Evolutionary conservation across 805 yeast species (phyloP), one percentile per base, ranked within the genome.

Genomic region (Kazachstania viticola): DNA sequence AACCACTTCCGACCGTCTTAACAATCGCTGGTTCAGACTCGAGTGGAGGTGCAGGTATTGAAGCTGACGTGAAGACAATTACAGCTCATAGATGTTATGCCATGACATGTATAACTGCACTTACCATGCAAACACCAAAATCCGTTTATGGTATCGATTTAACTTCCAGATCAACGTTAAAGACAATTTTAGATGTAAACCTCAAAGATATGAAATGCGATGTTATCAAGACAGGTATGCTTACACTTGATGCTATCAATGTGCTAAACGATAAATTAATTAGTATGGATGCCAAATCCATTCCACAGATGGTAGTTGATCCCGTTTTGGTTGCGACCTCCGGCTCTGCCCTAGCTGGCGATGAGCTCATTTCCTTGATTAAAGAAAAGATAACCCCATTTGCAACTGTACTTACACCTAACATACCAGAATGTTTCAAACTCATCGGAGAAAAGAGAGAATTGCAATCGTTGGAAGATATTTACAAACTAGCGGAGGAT

Each of bases 1-100:
- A 35, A 48, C 52, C 35, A 13, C 32, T 64, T 16, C 62, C 65
- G 3, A 58, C 60, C 1, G 70, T 69, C 1, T 42, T 69, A 34
- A 63, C 69, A 1, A 56, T 68, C 27, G 84, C 84, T 2, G 94
- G 94, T 0, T 77, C 88, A 0, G 95, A 83, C 50, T 70, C 76
- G 27, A 77, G 88, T 9, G 95, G 94, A 3, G 94, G 94, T 3
- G 94, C 95, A 2, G 95, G 95, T 3, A 75, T 83, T 30, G 94
- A 83, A 52, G 94, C 94, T 1, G 95, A 83, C 50, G 50, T 83
- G 24, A 84, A 84, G 56, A 75, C 94, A 0, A 69, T 83, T 33
- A 64, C 79, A 3, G 79, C 80, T 1, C 81, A 79, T 45, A 71
- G 72, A 12, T 83, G 83, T 31, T 80, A 75, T 46, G 94, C 81